Conservation (phyloP, 306 rosid species). For the Citrullus colocynthis region DNA sequence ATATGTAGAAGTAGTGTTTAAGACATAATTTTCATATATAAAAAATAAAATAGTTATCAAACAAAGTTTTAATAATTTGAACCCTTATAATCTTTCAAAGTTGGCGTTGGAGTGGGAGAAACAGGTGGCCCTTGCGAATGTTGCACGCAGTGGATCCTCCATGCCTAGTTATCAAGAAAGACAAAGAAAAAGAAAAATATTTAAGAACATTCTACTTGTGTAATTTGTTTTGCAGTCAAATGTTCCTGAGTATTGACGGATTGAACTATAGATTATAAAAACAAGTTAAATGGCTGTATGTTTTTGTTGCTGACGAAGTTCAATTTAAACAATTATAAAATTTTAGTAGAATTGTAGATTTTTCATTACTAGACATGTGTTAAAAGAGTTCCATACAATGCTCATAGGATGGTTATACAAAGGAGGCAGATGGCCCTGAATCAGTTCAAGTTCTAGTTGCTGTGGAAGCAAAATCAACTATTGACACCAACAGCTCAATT, state of each 20-base stretch:
- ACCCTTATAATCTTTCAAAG: background rate
- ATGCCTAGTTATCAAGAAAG: background rate
- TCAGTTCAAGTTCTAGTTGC: constrained; percentile 74
- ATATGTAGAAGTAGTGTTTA: background rate
- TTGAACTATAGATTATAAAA: background rate
- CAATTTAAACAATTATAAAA: background rate
- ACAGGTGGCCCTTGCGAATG: background rate
- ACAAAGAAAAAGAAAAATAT: no score
- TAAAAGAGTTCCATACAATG: background rate
- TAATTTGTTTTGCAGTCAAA: background rate
- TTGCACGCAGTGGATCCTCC: background rate
- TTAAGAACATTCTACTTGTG: no score
- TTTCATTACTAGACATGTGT: background rate
- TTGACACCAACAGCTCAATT: constrained; percentile 31
- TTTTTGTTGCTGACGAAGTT: background rate
- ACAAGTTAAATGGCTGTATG: background rate
- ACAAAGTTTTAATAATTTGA: background rate
- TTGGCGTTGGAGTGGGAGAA: background rate
- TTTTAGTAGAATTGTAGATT: background rate
- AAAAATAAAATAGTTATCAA: background rate
- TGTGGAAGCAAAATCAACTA: constrained; percentile 58
- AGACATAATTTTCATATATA: background rate
- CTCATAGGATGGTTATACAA: constrained; percentile 79
- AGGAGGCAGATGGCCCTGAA: constrained; percentile 39
- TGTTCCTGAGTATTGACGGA: background rate